Conservation (phyloP, 106 monocot species). For the Amphibolis antarctica region DNA sequence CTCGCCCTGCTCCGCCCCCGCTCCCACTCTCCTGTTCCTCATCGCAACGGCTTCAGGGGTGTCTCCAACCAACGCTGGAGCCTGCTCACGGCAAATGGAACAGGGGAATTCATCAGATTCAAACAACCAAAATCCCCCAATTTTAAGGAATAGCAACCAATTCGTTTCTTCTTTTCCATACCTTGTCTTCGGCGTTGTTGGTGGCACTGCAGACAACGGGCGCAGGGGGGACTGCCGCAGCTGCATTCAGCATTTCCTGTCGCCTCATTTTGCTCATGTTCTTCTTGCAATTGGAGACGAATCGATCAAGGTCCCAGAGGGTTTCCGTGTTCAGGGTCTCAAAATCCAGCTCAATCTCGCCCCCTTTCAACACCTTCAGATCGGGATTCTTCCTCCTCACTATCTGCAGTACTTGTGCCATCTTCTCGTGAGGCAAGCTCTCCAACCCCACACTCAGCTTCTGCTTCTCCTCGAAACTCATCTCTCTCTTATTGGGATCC, state of each 20-base stretch:
- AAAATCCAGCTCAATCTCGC: conserved; percentile 78
- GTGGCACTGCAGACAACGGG: neutral
- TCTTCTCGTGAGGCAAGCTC: conserved; percentile 66
- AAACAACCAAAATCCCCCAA: neutral
- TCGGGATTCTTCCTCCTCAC: conserved; percentile 52
- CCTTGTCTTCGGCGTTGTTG: conserved; percentile 4
- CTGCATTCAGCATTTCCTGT: conserved; percentile 19
- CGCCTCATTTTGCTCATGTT: conserved; percentile 45
- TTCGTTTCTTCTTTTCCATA: neutral
- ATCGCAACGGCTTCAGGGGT: conserved; percentile 9
- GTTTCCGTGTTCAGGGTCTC: conserved; percentile 72
- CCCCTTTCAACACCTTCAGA: conserved; percentile 20
- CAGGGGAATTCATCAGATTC: neutral
- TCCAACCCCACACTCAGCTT: conserved; percentile 57
- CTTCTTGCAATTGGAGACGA: conserved; percentile 64
- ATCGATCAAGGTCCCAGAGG: conserved; percentile 81
- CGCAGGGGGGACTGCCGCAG: conserved; percentile 2
- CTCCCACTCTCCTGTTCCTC: conserved; percentile 26
- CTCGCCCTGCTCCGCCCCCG: conserved; percentile 27
- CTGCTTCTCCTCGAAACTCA: conserved; percentile 78
- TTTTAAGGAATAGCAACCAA: neutral
- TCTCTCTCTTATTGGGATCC: conserved; percentile 57
- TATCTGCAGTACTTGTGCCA: conserved; percentile 55
- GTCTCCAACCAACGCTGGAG: neutral
- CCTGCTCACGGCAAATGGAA: neutral